Evolutionary conservation across 106 monocot genomes (phyloP).

Genomic region (Triglochin maritima): DNA sequence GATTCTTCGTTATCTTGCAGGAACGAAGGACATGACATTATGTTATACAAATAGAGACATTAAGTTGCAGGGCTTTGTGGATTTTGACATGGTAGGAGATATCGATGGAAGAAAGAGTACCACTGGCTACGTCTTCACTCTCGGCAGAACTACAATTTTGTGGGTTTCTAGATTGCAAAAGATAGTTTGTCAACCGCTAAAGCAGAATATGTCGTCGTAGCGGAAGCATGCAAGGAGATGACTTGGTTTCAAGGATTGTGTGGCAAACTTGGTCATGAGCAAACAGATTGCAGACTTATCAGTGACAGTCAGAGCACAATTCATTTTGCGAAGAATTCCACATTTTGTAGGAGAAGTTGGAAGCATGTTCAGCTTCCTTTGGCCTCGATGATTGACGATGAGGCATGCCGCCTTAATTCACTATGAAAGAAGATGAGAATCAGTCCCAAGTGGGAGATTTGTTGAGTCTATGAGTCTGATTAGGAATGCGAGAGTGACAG

Average conservation of each 20-base stretch:
- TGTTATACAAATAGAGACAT: too few species aligned
- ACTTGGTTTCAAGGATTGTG: too few species aligned
- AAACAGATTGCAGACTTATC: not conserved
- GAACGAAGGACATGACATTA: too few species aligned
- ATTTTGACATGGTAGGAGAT: too few species aligned
- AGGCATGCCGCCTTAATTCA: too few species aligned
- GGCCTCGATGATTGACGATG: too few species aligned
- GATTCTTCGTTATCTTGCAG: too few species aligned
- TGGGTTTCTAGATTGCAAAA: not conserved
- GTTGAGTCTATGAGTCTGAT: too few species aligned
- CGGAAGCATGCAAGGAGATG: not conserved
- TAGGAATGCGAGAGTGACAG: too few species aligned
- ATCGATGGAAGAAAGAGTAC: not conserved
- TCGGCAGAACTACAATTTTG: not conserved
- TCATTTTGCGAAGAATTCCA: not conserved
- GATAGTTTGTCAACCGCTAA: not conserved
- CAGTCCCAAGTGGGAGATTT: too few species aligned
- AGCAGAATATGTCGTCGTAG: not conserved
- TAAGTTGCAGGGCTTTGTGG: too few species aligned
- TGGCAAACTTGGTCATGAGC: not conserved
- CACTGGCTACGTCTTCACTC: slow-evolving; percentile 1
- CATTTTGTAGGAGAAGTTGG: not conserved
- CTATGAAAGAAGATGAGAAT: too few species aligned
- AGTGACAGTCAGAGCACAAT: slow-evolving; percentile 3
- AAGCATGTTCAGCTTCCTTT: slow-evolving; percentile 7